Percentiles rank a stretch among this genome's conserved stretches.
phyloP scores from a whole-genome alignment of 306 rosid genomes.

The Glycyrrhiza uralensis region DNA sequence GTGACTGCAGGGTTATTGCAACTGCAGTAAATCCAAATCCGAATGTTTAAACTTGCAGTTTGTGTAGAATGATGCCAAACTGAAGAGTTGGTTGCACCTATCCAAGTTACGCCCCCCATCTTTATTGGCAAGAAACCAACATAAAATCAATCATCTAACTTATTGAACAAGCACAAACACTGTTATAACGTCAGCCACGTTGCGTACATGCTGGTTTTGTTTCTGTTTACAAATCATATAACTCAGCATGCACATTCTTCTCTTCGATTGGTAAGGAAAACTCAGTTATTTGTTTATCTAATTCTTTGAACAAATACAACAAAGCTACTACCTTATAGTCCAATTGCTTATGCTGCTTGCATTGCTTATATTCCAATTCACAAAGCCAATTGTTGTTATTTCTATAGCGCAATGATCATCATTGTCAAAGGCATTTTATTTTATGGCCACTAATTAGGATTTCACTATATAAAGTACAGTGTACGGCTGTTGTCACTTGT shows the following conservation, averaged over 20 bases:
- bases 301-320: constrained; percentile 3
- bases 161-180: constrained; percentile 13
- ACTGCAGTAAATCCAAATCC: too few relatives aligned
- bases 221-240: neutral
- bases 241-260: neutral
- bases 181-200: constrained; percentile 5
- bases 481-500: too few relatives aligned
- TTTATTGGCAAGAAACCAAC: neutral
- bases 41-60: constrained; percentile 18
- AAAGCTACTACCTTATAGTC: neutral
- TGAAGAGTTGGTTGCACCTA: constrained; percentile 33
- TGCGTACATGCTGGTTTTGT: constrained; percentile 1
- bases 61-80: neutral
- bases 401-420: neutral
- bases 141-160: constrained; percentile 27
- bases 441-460: too few relatives aligned
- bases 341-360: neutral
- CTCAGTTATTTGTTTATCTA: neutral
- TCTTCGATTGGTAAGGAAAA: constrained; percentile 17
- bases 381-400: neutral
- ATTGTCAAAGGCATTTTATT: neutral
- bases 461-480: too few relatives aligned
- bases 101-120: neutral
- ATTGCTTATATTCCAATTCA: constrained; percentile 8
- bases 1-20: too few relatives aligned